These are phyloP conservation scores for Boletus calvinii DNA, from an alignment of 1,284 basidiomycete genomes.

Conservation along the genomic window DNA sequence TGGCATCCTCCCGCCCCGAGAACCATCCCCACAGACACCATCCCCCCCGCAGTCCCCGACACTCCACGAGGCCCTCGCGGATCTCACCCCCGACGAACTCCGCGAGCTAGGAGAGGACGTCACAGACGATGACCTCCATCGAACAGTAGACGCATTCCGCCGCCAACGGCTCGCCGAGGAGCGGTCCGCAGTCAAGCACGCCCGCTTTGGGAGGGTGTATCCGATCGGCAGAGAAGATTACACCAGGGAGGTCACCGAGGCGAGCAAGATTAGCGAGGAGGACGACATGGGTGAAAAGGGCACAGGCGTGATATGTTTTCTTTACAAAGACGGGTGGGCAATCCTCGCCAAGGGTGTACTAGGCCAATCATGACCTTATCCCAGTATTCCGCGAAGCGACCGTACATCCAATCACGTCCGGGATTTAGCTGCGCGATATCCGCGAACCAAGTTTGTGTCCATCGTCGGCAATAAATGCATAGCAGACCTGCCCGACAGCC, in stretches of 20 bases:
- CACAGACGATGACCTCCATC: conserved; percentile 75
- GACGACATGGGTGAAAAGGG: conserved; percentile 66
- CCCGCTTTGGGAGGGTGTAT: conserved; percentile 83
- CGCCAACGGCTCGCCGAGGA: conserved; percentile 70
- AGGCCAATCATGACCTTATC: neutral
- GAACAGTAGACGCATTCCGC: conserved; percentile 70
- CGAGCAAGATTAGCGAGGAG: conserved; percentile 71
- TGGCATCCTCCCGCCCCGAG: conserved; percentile 82
- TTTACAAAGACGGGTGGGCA: conserved; percentile 85
- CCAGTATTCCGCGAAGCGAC: conserved; percentile 77
- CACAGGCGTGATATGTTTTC: conserved; percentile 84
- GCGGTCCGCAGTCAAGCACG: conserved; percentile 56
- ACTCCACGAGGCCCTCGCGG: conserved; percentile 64
- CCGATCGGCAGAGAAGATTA: conserved; percentile 94
- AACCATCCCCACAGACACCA: conserved; percentile 66
- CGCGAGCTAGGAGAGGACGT: conserved; percentile 67
- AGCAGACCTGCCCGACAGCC: conserved; percentile 89
- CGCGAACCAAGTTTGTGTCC: conserved; percentile 93
- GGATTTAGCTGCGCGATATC: conserved; percentile 77
- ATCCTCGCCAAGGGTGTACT: neutral
- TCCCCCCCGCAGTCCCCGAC: conserved; percentile 69
- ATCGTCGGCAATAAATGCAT: conserved; percentile 97
- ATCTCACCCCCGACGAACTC: conserved; percentile 66
- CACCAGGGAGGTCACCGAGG: conserved; percentile 92
- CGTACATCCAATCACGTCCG: conserved; percentile 72